Base-by-base conservation (phyloP, 148 eudicot genomes). In the Suaeda aralocaspica region DNA sequence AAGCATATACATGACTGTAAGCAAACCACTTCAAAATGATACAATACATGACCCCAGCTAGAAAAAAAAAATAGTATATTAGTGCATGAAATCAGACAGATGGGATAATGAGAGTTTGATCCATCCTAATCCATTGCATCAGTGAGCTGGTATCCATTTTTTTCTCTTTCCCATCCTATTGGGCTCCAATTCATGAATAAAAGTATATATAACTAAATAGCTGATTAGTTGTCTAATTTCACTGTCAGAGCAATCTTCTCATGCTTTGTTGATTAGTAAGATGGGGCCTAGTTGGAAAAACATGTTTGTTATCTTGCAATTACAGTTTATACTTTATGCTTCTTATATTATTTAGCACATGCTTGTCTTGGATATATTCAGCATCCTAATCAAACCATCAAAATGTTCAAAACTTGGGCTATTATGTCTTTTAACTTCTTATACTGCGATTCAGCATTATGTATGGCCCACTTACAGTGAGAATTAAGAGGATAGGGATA, bases 391-490 rank as follows among this genome's bases (percentile, higher is more conserved):
- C 8, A 36, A 36, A 36, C 8, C 4, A 36, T 8, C 41, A 36
- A 36, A 36, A 3, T 3, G 41, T 36, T 36, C 41, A 36, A 8
- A 36, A 8, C 41, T 3, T 36, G 8, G 41, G 41, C 8, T 36
- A 1, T 50, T 25, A 9, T 31, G 46, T 25, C 24, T 25, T 29
- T 1, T 29, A 8, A 45, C 6, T 2, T 30, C 16, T 14, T 49
- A 30, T 66, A 19, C 1, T 28, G 25, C 9, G 2, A 15, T 58
- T 58, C 26, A 22, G 0, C 6, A 30, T 28, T 1, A 60, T 9
- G 42, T 18, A 26, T 57, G 44, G 34, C 73, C 65, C 45, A 89
- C 97, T 89, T 86, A 94, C 98, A 36, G 97, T 89, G 53, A 84
- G 66, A 75, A 86, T 68, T 66, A 91, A 79, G 63, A 87, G 78